Percentiles rank a stretch among this genome's conserved stretches.
Evolutionary conservation across 306 rosid species (phyloP).

Genomic region (Vigna nakashimae): DNA sequence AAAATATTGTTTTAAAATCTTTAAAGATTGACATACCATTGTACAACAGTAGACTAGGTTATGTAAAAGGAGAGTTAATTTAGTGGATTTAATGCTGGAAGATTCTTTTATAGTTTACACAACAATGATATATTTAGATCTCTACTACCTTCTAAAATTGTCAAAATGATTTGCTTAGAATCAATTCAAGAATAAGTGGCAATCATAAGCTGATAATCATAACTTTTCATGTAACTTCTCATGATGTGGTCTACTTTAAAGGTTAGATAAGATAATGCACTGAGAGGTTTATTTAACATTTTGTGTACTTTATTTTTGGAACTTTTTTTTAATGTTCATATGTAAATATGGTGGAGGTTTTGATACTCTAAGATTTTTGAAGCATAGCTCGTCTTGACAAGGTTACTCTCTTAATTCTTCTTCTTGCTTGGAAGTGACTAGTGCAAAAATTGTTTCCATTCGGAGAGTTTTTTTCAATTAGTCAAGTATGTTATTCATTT

Average conservation of each 20-base stretch:
- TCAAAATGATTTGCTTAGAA: constrained; percentile 3
- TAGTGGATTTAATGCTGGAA: background rate
- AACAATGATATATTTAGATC: constrained; percentile 22
- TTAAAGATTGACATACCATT: constrained; percentile 12
- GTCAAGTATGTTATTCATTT: constrained; percentile 64
- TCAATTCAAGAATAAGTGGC: constrained; percentile 30
- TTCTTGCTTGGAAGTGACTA: constrained; percentile 64
- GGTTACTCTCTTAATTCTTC: constrained; percentile 37
- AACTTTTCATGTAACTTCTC: constrained; percentile 21
- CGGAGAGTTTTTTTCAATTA: constrained; percentile 63
- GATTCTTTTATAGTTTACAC: constrained; percentile 20
- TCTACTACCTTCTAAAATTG: constrained; percentile 8
- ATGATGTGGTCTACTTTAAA: constrained; percentile 6
- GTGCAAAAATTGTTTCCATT: constrained; percentile 64
- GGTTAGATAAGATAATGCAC: background rate
- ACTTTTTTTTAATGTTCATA: background rate
- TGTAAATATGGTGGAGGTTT: constrained; percentile 24
- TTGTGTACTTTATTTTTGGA: constrained; percentile 17
- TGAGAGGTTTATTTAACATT: background rate
- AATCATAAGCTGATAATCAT: background rate
- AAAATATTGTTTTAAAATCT: constrained; percentile 1
- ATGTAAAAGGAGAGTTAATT: constrained; percentile 5
- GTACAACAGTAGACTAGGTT: constrained; percentile 23
- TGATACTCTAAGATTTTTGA: constrained; percentile 26
- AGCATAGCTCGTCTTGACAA: constrained; percentile 24